Conservation (phyloP, 2,329 filamentous ascomycete genomes). For the Colletotrichum sp. region DNA sequence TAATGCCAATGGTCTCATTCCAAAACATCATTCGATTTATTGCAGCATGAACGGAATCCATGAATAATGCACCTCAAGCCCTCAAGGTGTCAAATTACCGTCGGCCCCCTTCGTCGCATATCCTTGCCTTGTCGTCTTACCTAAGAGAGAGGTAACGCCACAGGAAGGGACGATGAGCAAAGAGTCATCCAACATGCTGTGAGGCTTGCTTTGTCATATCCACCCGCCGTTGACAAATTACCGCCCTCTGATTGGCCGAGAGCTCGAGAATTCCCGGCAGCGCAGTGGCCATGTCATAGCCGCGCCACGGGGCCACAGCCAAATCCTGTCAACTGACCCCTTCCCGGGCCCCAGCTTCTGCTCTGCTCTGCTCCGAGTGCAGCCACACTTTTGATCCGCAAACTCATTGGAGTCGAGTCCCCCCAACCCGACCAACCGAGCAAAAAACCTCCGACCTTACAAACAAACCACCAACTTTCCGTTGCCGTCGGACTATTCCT, state of each 20-base stretch:
- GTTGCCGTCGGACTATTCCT: background rate
- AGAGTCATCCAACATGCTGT: background rate
- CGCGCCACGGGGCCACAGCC: constrained; percentile 10
- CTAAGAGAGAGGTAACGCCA: background rate
- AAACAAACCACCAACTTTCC: background rate
- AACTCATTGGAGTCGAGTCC: background rate
- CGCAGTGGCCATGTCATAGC: constrained; percentile 17
- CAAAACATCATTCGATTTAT: background rate
- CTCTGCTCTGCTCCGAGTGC: background rate
- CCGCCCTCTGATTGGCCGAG: background rate
- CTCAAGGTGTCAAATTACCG: background rate
- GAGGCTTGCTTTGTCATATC: constrained; percentile 11
- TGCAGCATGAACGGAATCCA: background rate
- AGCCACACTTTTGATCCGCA: background rate
- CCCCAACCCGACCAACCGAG: background rate
- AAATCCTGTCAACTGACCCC: constrained; percentile 13
- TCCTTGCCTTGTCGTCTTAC: background rate
- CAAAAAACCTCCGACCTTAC: constrained; percentile 6
- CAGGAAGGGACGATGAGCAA: background rate
- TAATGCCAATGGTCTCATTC: background rate
- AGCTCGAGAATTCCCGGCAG: background rate
- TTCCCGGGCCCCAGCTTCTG: constrained; percentile 11
- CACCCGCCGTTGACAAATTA: constrained; percentile 11
- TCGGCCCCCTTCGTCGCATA: background rate
- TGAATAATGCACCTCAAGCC: background rate